A percentile compares a stretch with the other conserved stretches of the same genome.
Evolutionary conservation across 2,329 filamentous ascomycete genomes (phyloP).

Genomic region (Colletotrichum acutatum): DNA sequence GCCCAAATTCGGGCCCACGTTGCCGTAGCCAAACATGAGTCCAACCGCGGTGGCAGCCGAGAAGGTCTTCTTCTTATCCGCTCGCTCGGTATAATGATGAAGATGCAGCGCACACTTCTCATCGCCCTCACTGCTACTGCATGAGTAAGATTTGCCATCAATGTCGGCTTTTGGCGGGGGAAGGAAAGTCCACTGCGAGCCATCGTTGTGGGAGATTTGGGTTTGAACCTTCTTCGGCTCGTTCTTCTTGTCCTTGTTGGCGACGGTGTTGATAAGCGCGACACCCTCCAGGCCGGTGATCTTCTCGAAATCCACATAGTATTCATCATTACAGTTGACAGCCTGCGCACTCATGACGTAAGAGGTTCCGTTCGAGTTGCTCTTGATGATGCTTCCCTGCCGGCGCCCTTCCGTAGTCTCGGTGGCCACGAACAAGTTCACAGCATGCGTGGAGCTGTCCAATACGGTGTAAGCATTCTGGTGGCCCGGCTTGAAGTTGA

Average conservation of each 20-base stretch:
- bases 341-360: slow-evolving; percentile 85
- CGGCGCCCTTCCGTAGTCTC: slow-evolving; percentile 72
- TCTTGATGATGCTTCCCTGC: slow-evolving; percentile 93
- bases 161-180: slow-evolving; percentile 77
- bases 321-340: slow-evolving; percentile 82
- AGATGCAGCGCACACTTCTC: slow-evolving; percentile 87
- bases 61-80: slow-evolving; percentile 84
- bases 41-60: slow-evolving; percentile 90
- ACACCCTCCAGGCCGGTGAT: slow-evolving; percentile 93
- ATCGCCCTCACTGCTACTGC: slow-evolving; percentile 67
- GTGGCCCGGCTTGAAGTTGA: slow-evolving; percentile 82
- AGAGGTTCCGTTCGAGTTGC: slow-evolving; percentile 96
- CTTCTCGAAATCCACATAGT: slow-evolving; percentile 96
- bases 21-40: slow-evolving; percentile 90
- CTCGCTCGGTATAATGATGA: slow-evolving; percentile 93
- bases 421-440: slow-evolving; percentile 93
- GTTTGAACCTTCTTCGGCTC: slow-evolving; percentile 85
- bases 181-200: slow-evolving; percentile 84
- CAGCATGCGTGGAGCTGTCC: slow-evolving; percentile 92
- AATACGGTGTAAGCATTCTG: slow-evolving; percentile 91
- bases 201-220: slow-evolving; percentile 96
- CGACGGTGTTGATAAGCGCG: slow-evolving; percentile 84
- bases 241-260: slow-evolving; percentile 75
- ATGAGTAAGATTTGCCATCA: slow-evolving; percentile 78
- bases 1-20: slow-evolving; percentile 80